These are phyloP conservation scores for Allium fistulosum DNA, from an alignment of 106 monocot species.

Conservation along the genomic window DNA sequence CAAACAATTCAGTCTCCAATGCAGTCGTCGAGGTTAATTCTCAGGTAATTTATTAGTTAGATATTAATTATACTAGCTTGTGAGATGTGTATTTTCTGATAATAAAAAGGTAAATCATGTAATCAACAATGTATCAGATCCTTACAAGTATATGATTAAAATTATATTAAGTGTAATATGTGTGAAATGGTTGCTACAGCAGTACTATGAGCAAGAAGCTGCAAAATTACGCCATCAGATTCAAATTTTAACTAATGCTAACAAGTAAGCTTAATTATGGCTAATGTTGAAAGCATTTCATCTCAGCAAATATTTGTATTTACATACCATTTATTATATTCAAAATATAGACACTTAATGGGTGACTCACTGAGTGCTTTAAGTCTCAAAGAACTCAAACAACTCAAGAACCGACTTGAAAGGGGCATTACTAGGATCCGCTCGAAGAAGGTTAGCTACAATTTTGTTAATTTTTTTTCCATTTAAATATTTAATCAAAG, in stretches of 20 bases:
- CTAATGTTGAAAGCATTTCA: too few relatives aligned
- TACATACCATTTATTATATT: too few relatives aligned
- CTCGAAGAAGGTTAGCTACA: slow-evolving; percentile 71
- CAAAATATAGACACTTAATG: slow-evolving; percentile 42
- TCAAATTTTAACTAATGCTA: slow-evolving; percentile 57
- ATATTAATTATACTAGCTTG: neutral
- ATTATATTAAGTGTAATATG: too few relatives aligned
- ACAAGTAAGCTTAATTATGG: slow-evolving; percentile 26
- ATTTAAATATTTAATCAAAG: neutral
- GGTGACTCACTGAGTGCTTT: slow-evolving; percentile 62
- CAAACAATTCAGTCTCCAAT: slow-evolving; percentile 40
- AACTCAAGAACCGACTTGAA: slow-evolving; percentile 86
- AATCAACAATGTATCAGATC: too few relatives aligned
- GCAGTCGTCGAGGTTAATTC: slow-evolving; percentile 52
- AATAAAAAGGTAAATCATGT: neutral
- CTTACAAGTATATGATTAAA: too few relatives aligned
- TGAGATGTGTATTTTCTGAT: neutral
- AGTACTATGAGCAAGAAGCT: slow-evolving; percentile 86
- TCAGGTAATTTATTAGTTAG: slow-evolving; percentile 29
- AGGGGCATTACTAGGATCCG: slow-evolving; percentile 73
- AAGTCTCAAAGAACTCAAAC: slow-evolving; percentile 88
- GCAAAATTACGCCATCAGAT: slow-evolving; percentile 73
- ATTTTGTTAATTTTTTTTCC: neutral
- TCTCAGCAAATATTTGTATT: too few relatives aligned
- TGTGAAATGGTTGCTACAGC: slow-evolving; percentile 32